These are phyloP conservation scores for Ceratocystis lukuohia DNA, from an alignment of 2,329 filamentous ascomycete species.

Conservation along the genomic window DNA sequence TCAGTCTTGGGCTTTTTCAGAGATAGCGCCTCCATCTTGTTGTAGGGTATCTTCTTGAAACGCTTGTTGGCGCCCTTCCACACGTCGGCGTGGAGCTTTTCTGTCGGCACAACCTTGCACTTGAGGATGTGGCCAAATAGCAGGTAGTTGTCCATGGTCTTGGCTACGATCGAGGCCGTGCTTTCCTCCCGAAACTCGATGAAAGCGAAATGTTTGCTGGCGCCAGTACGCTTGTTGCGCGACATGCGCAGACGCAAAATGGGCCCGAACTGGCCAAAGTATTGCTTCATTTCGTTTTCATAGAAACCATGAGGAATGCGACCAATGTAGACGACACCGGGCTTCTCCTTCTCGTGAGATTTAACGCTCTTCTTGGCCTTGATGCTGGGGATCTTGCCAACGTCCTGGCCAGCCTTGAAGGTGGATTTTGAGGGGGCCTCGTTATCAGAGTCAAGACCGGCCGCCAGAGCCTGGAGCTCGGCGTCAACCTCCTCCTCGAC, in stretches of 20 bases:
- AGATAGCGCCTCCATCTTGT: conserved; percentile 65
- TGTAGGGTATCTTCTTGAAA: conserved; percentile 80
- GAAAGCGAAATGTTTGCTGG: conserved; percentile 88
- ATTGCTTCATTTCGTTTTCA: conserved; percentile 85
- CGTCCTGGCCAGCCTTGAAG: conserved; percentile 37
- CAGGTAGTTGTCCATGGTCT: conserved; percentile 96
- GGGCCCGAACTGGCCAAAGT: conserved; percentile 84
- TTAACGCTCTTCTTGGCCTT: conserved; percentile 32
- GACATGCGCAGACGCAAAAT: conserved; percentile 70
- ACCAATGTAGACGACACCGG: conserved; percentile 79
- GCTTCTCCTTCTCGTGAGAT: conserved; percentile 34
- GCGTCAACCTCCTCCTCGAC: conserved; percentile 32
- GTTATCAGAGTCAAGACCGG: conserved; percentile 34
- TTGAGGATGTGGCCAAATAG: conserved; percentile 90
- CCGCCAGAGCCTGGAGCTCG: conserved; percentile 33
- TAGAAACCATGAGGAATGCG: conserved; percentile 91
- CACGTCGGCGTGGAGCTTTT: conserved; percentile 64
- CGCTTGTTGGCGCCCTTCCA: conserved; percentile 85
- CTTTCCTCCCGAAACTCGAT: conserved; percentile 72
- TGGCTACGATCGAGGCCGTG: conserved; percentile 76
- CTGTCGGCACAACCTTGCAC: conserved; percentile 63
- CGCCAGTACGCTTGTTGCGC: conserved; percentile 81
- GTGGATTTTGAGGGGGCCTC: conserved; percentile 26
- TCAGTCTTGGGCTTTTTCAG: conserved; percentile 61
- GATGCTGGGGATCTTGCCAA: conserved; percentile 38